Evolutionary conservation across 2,329 filamentous ascomycete species (phyloP).

Genomic region (Epicoccum nigrum): DNA sequence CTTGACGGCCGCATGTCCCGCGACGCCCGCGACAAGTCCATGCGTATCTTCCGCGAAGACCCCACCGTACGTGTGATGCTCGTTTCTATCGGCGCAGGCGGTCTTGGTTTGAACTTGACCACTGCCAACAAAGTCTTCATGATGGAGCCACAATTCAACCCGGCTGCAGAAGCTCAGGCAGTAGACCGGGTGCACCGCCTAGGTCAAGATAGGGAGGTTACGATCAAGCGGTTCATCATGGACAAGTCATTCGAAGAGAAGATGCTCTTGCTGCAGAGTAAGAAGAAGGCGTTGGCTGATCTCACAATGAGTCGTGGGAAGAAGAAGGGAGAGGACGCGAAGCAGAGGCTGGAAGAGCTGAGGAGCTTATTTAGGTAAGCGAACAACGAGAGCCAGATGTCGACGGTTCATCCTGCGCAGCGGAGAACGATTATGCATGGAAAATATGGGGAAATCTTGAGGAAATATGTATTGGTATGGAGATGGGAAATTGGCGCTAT

Average conservation of each 20-base stretch:
- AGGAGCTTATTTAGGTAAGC: slow-evolving; percentile 59
- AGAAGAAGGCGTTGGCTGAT: slow-evolving; percentile 90
- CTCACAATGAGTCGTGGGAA: slow-evolving; percentile 65
- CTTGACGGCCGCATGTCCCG: slow-evolving; percentile 91
- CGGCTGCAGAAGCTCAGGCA: slow-evolving; percentile 91
- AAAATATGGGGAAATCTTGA: too few species aligned
- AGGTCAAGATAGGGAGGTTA: slow-evolving; percentile 83
- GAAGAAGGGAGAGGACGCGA: slow-evolving; percentile 65
- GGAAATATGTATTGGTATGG: too few species aligned
- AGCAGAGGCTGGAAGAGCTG: slow-evolving; percentile 68
- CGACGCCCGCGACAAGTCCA: slow-evolving; percentile 71
- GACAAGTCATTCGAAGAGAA: slow-evolving; percentile 88
- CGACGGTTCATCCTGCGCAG: too few species aligned
- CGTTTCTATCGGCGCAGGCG: slow-evolving; percentile 90
- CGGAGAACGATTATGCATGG: too few species aligned
- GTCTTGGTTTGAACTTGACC: slow-evolving; percentile 89
- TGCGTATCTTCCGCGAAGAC: slow-evolving; percentile 79
- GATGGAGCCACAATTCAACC: slow-evolving; percentile 99
- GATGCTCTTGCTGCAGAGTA: slow-evolving; percentile 86
- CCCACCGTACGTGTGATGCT: slow-evolving; percentile 77
- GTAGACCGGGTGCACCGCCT: slow-evolving; percentile 75
- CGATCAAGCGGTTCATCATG: slow-evolving; percentile 91
- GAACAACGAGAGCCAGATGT: too few species aligned
- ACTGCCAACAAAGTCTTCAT: slow-evolving; percentile 86
- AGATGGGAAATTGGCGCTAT: too few species aligned